phyloP scores from a whole-genome alignment of 2,329 filamentous ascomycete genomes.

The Monilinia fructicola region DNA sequence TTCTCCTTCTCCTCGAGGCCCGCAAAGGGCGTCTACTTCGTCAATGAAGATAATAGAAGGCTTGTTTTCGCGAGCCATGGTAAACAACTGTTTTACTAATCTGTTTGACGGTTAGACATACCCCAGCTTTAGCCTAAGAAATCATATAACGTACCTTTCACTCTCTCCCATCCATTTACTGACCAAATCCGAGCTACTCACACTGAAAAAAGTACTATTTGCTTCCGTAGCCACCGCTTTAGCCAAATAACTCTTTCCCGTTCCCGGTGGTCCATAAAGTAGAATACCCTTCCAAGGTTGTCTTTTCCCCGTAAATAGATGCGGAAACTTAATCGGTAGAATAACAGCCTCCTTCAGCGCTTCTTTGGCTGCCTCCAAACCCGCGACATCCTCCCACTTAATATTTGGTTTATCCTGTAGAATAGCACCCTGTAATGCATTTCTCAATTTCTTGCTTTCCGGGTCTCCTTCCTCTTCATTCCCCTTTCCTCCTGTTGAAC shows the following conservation, averaged over 20 bases:
- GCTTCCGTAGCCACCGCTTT: slow-evolving; percentile 98
- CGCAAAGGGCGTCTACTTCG: slow-evolving; percentile 94
- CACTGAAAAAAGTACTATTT: slow-evolving; percentile 98
- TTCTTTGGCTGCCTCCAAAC: slow-evolving; percentile 90
- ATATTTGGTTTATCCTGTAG: slow-evolving; percentile 94
- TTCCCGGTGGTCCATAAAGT: slow-evolving; percentile 92
- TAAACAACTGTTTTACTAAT: slow-evolving; percentile 93
- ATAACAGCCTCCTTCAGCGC: slow-evolving; percentile 97
- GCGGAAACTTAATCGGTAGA: slow-evolving; percentile 96
- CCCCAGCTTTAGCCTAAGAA: not conserved
- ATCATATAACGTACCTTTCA: slow-evolving; percentile 66
- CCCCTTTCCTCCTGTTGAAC: slow-evolving; percentile 60
- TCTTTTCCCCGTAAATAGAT: slow-evolving; percentile 91
- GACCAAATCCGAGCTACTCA: slow-evolving; percentile 94
- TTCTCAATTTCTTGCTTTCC: slow-evolving; percentile 92
- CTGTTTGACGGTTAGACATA: slow-evolving; percentile 25
- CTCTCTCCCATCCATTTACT: slow-evolving; percentile 99
- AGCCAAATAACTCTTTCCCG: slow-evolving; percentile 94
- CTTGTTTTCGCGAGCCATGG: slow-evolving; percentile 96
- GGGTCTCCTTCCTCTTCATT: slow-evolving; percentile 72
- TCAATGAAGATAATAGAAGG: slow-evolving; percentile 99
- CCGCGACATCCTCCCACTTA: slow-evolving; percentile 97
- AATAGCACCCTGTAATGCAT: slow-evolving; percentile 87
- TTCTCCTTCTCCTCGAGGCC: slow-evolving; percentile 89
- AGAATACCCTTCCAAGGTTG: slow-evolving; percentile 98